phyloP scores from a whole-genome alignment of 352 stramenopile genomes.

The Pelagophyceae sp. region DNA sequence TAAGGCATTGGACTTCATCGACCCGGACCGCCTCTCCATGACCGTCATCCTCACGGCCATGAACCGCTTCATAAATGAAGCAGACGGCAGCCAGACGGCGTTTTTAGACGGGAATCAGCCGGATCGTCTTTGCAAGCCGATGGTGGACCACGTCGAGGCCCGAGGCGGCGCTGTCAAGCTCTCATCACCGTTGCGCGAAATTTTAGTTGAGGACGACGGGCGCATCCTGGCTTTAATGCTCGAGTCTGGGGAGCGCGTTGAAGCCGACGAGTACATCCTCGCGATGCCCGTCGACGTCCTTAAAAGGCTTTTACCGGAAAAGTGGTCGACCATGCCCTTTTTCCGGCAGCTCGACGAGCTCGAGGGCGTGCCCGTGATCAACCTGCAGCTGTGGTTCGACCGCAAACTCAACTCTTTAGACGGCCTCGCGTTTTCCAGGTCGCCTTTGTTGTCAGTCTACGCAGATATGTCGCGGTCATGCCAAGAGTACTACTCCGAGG shows the following conservation, averaged over 20 bases:
- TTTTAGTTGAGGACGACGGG: constrained; percentile 37
- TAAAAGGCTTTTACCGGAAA: constrained; percentile 47
- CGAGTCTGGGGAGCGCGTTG: constrained; percentile 39
- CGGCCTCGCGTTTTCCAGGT: constrained; percentile 47
- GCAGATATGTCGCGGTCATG: constrained; percentile 62
- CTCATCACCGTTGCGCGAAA: constrained; percentile 37
- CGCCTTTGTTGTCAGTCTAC: constrained; percentile 57
- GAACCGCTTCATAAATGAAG: constrained; percentile 62
- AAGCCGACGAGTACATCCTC: constrained; percentile 57
- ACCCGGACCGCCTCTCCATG: constrained; percentile 62
- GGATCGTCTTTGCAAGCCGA: constrained; percentile 55
- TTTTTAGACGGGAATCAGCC: constrained; percentile 63
- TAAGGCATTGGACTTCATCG: constrained; percentile 67
- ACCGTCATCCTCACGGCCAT: constrained; percentile 60
- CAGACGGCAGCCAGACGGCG: constrained; percentile 57
- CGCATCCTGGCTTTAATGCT: constrained; percentile 39
- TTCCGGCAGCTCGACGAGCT: constrained; percentile 60
- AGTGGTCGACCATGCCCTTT: constrained; percentile 54
- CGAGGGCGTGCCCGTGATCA: constrained; percentile 60
- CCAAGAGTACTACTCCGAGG: constrained; percentile 52
- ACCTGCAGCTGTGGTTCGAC: constrained; percentile 68
- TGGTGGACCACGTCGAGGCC: constrained; percentile 50
- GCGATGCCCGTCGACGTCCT: constrained; percentile 64
- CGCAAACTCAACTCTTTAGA: constrained; percentile 43
- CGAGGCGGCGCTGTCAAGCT: constrained; percentile 44